A percentile compares a stretch with the other conserved stretches of the same genome.
These are phyloP conservation scores for Ramichloridium luteum DNA, from an alignment of 2,329 filamentous ascomycete species.

Conservation along the genomic window DNA sequence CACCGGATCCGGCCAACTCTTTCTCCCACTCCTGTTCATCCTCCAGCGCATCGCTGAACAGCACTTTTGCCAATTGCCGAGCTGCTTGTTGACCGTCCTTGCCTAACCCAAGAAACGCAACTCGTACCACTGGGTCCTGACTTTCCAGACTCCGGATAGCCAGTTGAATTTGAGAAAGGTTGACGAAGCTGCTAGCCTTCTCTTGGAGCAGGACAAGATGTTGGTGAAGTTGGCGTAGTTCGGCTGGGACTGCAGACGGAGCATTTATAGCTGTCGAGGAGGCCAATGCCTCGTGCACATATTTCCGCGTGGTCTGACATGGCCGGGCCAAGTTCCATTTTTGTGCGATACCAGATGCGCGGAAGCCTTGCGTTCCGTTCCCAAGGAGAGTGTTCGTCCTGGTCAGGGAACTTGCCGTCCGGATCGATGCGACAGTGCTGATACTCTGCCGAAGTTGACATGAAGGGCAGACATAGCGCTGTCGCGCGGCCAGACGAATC, in stretches of 20 bases:
- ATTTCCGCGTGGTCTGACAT: too few relatives aligned
- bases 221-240: constrained; percentile 45
- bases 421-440: too few relatives aligned
- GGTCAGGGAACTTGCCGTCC: too few relatives aligned
- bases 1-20: constrained; percentile 21
- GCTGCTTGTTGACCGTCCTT: constrained; percentile 36
- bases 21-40: constrained; percentile 33
- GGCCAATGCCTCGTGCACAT: constrained; percentile 29
- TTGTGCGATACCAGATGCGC: too few relatives aligned
- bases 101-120: constrained; percentile 38
- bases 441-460: too few relatives aligned
- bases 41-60: constrained; percentile 35
- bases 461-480: too few relatives aligned
- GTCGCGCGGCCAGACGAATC: too few relatives aligned
- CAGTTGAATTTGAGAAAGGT: constrained; percentile 58
- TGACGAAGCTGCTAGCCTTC: constrained; percentile 49
- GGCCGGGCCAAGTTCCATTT: too few relatives aligned
- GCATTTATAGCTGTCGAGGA: constrained; percentile 43
- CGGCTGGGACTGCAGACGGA: constrained; percentile 40
- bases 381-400: too few relatives aligned
- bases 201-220: constrained; percentile 50
- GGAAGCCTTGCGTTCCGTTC: too few relatives aligned
- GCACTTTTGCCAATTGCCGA: constrained; percentile 53
- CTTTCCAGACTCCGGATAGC: constrained; percentile 53
- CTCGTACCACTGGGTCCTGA: constrained; percentile 40